Percentiles rank a stretch among this genome's conserved stretches.
Evolutionary conservation across 78 protist genomes (phyloP).

Genomic region (Dictyostelium purpureum): DNA sequence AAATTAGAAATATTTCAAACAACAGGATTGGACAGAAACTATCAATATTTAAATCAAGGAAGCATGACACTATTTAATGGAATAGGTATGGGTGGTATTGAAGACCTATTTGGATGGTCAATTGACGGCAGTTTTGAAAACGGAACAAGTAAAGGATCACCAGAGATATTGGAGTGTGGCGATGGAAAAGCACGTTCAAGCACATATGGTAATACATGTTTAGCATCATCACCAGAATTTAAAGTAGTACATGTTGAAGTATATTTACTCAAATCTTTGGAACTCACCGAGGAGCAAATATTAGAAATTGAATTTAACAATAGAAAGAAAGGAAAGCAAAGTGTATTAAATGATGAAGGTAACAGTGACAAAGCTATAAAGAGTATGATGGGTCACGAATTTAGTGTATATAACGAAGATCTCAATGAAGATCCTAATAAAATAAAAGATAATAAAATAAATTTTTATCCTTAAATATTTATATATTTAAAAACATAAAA

Average conservation of each 20-base stretch:
- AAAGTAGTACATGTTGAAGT: constrained; percentile 36
- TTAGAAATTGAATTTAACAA: background rate
- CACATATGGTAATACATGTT: constrained; percentile 24
- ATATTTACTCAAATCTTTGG: background rate
- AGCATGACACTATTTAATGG: constrained; percentile 54
- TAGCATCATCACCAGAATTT: background rate
- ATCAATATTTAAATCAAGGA: constrained; percentile 45
- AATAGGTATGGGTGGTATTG: constrained; percentile 55
- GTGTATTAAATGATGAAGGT: background rate
- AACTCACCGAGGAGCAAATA: constrained; percentile 11
- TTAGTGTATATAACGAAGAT: constrained; percentile 30
- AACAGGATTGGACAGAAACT: constrained; percentile 34
- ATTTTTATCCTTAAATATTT: too few relatives aligned
- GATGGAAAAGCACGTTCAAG: background rate
- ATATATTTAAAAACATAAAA: too few relatives aligned
- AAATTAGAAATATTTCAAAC: background rate
- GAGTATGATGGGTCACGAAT: constrained; percentile 35
- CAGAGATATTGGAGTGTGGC: background rate
- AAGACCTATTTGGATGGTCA: constrained; percentile 25
- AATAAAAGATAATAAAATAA: background rate
- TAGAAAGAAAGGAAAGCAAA: background rate
- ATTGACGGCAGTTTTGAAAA: constrained; percentile 25
- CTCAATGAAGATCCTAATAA: background rate
- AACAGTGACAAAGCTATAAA: constrained; percentile 56
- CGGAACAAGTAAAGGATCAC: constrained; percentile 28